Conservation (phyloP, 75 land plant species). For the Adiantum capillusveneris region DNA sequence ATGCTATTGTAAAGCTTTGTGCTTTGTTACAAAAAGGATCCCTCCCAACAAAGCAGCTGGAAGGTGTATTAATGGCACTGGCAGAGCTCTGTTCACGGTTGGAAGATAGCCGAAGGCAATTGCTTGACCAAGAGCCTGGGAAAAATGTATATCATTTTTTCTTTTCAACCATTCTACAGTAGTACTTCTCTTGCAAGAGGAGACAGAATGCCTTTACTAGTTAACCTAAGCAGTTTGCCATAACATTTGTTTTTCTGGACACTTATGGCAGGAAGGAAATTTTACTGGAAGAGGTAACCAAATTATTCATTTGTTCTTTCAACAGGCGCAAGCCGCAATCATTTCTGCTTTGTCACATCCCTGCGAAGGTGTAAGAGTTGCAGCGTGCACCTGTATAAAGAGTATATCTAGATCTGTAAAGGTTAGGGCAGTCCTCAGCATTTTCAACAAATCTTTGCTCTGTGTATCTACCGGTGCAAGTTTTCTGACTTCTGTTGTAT, state of each 20-base stretch:
- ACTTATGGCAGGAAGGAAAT: not conserved
- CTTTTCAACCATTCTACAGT: not conserved
- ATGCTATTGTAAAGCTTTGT: slow-evolving; percentile 69
- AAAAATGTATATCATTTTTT: slow-evolving; percentile 1
- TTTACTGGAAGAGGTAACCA: not conserved
- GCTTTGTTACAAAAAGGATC: slow-evolving; percentile 35
- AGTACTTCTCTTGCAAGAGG: not conserved
- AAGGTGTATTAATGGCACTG: slow-evolving; percentile 73
- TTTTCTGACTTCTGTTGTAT: not conserved
- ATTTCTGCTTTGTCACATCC: slow-evolving; percentile 64
- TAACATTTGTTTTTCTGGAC: too few relatives aligned
- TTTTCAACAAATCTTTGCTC: too few relatives aligned
- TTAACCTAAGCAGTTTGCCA: too few relatives aligned
- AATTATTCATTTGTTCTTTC: not conserved
- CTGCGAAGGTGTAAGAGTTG: slow-evolving; percentile 54
- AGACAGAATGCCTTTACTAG: too few relatives aligned
- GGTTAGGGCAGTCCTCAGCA: slow-evolving; percentile 33
- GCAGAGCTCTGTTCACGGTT: slow-evolving; percentile 70
- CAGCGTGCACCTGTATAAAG: slow-evolving; percentile 80
- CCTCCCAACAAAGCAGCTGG: slow-evolving; percentile 41
- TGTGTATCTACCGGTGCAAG: too few relatives aligned
- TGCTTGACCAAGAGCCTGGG: slow-evolving; percentile 25
- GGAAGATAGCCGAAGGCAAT: slow-evolving; percentile 58
- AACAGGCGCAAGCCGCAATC: slow-evolving; percentile 51
- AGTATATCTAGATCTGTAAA: slow-evolving; percentile 84